Evolutionary conservation across 306 rosid species (phyloP), one percentile per base, ranked within the genome.

Genomic region (Cucurbita argyrosperma): DNA sequence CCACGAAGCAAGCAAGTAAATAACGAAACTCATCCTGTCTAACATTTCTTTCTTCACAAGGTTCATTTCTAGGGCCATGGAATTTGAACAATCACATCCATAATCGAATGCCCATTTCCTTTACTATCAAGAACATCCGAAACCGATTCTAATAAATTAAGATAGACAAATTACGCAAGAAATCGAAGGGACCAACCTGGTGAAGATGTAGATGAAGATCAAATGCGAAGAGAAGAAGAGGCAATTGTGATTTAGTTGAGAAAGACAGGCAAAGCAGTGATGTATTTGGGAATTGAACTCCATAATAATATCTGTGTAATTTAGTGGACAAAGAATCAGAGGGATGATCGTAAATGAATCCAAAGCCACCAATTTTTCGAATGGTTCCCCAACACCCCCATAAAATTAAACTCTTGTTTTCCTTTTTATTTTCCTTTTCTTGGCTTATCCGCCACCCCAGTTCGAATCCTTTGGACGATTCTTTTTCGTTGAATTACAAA

Each of bases 331-430:
- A 60, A 42, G 67, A 59, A 62, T 43, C 71, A 46, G 15, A 38
- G 30, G 26, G 78, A 2, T 4, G 47, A 19, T 75, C 40, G 14
- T 10, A 18, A 62, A 13, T 75, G 62, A 30, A 75, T 47, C 69
- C 52, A 14, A 63, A 21, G 40, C 78, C 78, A 75, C 78, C 78
- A 75, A 51, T 49, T 62, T 64, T 62, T 75, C 57, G 38, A 72
- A 62, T 75, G 78, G 72, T 53, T 63, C 21, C 62, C 8, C 45
- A 40, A 63, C 23, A 51, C 30, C 78, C 45, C 51, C 51, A 47
- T 47, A 3, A 10, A 47, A 47, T 47, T 4, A 47, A 47, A 47
- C 51, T 10, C 51, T 47, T 11, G 4, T 47, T 47, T 47, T 43
- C 38, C 9, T 19, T 21, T 26, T 26, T 7, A 1, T 2, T 9